Conservation (phyloP, 2,329 filamentous ascomycete genomes). For the Venturiaceae sp. region DNA sequence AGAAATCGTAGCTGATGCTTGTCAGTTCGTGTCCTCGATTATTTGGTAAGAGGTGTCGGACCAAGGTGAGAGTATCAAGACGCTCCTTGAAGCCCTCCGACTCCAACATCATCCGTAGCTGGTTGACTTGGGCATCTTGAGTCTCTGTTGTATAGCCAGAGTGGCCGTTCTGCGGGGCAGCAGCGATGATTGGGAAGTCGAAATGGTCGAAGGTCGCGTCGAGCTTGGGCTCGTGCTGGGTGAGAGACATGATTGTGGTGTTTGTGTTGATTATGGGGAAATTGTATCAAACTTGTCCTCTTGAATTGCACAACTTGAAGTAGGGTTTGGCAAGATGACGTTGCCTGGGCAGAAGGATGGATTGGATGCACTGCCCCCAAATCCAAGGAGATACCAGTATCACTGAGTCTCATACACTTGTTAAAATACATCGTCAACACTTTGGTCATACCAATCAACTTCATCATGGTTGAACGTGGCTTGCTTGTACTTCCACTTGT, state of each 20-base stretch:
- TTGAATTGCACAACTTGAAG: neutral
- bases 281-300: neutral
- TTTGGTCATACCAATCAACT: neutral
- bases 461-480: neutral
- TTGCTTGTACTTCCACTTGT: neutral
- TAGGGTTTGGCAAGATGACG: neutral
- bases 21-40: neutral
- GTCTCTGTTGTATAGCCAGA: slow-evolving; percentile 76
- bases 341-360: too few species aligned
- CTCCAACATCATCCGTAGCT: slow-evolving; percentile 81
- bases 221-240: slow-evolving; percentile 27
- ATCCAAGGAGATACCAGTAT: neutral
- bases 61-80: slow-evolving; percentile 86
- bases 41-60: slow-evolving; percentile 27
- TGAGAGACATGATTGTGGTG: slow-evolving; percentile 1
- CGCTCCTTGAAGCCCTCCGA: slow-evolving; percentile 69
- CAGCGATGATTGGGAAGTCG: slow-evolving; percentile 76
- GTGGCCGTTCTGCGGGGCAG: slow-evolving; percentile 64
- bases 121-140: slow-evolving; percentile 82
- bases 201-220: slow-evolving; percentile 94
- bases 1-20: slow-evolving; percentile 72
- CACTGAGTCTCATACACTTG: neutral
- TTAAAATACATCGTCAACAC: neutral
- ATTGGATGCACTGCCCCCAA: neutral
- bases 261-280: neutral